Evolutionary conservation across 352 stramenopile species (phyloP).

Genomic region (Blastocystis sp.): DNA sequence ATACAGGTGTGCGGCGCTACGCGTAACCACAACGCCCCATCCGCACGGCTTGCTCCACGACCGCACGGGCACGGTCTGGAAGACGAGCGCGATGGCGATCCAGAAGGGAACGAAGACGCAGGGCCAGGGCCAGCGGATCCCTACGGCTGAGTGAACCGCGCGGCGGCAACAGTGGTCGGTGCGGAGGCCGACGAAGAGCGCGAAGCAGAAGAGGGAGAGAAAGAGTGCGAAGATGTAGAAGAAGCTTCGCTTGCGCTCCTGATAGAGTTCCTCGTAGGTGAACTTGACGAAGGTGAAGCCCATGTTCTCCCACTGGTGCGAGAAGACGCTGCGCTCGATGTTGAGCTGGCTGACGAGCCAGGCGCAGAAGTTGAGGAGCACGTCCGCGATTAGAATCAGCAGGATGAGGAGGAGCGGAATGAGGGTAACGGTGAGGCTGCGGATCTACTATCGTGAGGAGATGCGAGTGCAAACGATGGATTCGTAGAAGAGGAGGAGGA

Average conservation of each 20-base stretch:
- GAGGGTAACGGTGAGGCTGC: slow-evolving; percentile 22
- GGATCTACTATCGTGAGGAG: background rate
- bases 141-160: background rate
- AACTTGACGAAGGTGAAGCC: slow-evolving; percentile 64
- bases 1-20: slow-evolving; percentile 37
- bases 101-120: slow-evolving; percentile 38
- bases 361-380: slow-evolving; percentile 47
- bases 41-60: slow-evolving; percentile 3
- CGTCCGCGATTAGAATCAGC: slow-evolving; percentile 29
- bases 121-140: slow-evolving; percentile 36
- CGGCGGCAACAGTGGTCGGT: background rate
- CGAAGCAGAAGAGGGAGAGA: slow-evolving; percentile 7
- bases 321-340: slow-evolving; percentile 24
- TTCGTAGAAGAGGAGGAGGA: slow-evolving; percentile 51
- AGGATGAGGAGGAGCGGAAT: slow-evolving; percentile 42
- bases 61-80: slow-evolving; percentile 20
- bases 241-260: slow-evolving; percentile 51
- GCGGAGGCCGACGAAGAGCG: slow-evolving; percentile 37
- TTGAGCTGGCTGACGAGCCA: slow-evolving; percentile 37
- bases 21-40: background rate
- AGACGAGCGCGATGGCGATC: slow-evolving; percentile 24
- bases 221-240: slow-evolving; percentile 18
- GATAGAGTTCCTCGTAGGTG: slow-evolving; percentile 54
- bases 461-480: background rate
- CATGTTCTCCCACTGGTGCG: slow-evolving; percentile 63